Evolutionary conservation across 2,329 filamentous ascomycete genomes (phyloP).

Genomic region (Pseudocercospora vitis): DNA sequence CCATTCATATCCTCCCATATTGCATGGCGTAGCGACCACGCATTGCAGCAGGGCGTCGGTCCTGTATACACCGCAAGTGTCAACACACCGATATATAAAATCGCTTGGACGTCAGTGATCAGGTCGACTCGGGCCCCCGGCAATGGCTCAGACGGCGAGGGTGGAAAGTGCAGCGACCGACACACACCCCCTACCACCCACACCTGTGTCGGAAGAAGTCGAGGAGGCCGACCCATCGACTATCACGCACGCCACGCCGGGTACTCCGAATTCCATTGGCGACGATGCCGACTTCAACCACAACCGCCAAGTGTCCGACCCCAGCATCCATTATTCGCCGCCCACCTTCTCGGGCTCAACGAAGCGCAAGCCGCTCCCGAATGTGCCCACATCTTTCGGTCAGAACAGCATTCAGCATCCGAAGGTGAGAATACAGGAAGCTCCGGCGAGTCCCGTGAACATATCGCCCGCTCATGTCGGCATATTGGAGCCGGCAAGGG

Average conservation of each 20-base stretch:
- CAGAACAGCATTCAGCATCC: conserved; percentile 19
- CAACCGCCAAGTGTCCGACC: conserved; percentile 19
- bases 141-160: conserved; percentile 14
- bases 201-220: conserved; percentile 10
- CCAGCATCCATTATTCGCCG: conserved; percentile 23
- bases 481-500: conserved; percentile 34
- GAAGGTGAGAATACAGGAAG: conserved; percentile 35
- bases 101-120: not conserved
- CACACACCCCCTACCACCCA: conserved; percentile 9
- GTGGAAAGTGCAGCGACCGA: conserved; percentile 8
- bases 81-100: conserved; percentile 5
- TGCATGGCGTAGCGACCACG: conserved; percentile 1
- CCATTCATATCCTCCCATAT: conserved; percentile 1
- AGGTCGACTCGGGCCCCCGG: not conserved
- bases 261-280: conserved; percentile 15
- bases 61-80: not conserved
- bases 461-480: conserved; percentile 34
- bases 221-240: not conserved
- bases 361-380: conserved; percentile 22
- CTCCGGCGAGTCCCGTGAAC: conserved; percentile 37
- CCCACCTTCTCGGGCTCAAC: conserved; percentile 12
- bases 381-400: conserved; percentile 9
- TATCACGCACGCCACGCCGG: conserved; percentile 10
- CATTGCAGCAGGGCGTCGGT: not conserved
- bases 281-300: conserved; percentile 16